Evolutionary conservation across 2,329 filamentous ascomycete genomes (phyloP).

Genomic region (Pseudocercospora pini-densiflorae): DNA sequence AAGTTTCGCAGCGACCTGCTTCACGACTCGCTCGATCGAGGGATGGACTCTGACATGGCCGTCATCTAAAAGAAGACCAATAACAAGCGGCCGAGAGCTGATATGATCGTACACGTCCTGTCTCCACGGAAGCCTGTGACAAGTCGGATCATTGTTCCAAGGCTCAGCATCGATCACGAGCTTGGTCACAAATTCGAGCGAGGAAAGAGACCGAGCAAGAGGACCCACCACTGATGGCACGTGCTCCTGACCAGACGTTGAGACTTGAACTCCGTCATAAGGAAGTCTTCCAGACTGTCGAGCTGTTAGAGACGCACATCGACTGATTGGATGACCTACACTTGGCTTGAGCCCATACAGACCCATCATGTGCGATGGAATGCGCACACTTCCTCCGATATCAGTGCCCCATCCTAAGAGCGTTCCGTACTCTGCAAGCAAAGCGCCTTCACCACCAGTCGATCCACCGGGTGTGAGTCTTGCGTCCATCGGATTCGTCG

Average conservation of each 20-base stretch:
- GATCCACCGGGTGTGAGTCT: slow-evolving; percentile 55
- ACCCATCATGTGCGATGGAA: slow-evolving; percentile 54
- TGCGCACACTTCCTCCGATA: slow-evolving; percentile 57
- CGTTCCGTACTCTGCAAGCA: slow-evolving; percentile 49
- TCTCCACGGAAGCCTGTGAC: slow-evolving; percentile 50
- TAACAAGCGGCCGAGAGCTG: slow-evolving; percentile 24
- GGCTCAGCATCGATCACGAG: slow-evolving; percentile 40
- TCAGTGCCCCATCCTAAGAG: slow-evolving; percentile 57
- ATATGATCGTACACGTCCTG: slow-evolving; percentile 32
- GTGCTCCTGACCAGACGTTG: slow-evolving; percentile 67
- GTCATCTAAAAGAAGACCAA: slow-evolving; percentile 34
- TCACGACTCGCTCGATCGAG: slow-evolving; percentile 27
- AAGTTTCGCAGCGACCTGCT: slow-evolving; percentile 20
- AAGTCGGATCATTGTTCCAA: slow-evolving; percentile 48
- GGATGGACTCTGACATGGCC: slow-evolving; percentile 35
- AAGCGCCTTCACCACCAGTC: slow-evolving; percentile 50
- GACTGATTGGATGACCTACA: slow-evolving; percentile 33
- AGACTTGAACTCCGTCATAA: slow-evolving; percentile 63
- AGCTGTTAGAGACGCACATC: neutral
- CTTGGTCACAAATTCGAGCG: slow-evolving; percentile 52
- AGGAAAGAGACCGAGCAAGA: slow-evolving; percentile 58
- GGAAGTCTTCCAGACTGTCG: slow-evolving; percentile 57
- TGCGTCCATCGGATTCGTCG: slow-evolving; percentile 51
- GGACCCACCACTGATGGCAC: slow-evolving; percentile 67
- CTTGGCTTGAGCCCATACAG: slow-evolving; percentile 57